Evolutionary conservation across 2,329 filamentous ascomycete genomes (phyloP).

Genomic region (Fusarium praegraminearum): DNA sequence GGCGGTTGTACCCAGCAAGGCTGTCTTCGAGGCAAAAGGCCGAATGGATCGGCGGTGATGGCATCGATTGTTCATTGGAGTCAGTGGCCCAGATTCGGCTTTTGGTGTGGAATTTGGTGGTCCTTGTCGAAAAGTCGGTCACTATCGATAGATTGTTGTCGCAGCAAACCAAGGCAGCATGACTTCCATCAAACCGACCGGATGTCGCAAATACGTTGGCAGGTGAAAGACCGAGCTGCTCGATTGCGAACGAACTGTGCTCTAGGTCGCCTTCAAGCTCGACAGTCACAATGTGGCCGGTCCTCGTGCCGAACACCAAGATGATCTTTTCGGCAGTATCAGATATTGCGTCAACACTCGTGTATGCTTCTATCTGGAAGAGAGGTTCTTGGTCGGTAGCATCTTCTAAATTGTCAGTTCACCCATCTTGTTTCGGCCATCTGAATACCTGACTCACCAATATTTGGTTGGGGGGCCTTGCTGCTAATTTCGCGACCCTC

Average conservation of each 20-base stretch:
- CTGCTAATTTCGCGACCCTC: slow-evolving; percentile 42
- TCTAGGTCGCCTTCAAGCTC: slow-evolving; percentile 39
- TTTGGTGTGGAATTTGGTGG: slow-evolving; percentile 55
- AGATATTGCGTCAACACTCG: slow-evolving; percentile 57
- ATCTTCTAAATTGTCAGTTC: slow-evolving; percentile 22
- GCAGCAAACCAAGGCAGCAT: slow-evolving; percentile 60
- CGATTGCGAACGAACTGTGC: slow-evolving; percentile 46
- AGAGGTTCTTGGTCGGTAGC: neutral
- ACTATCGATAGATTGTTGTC: slow-evolving; percentile 61
- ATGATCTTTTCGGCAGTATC: slow-evolving; percentile 46
- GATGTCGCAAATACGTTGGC: slow-evolving; percentile 51
- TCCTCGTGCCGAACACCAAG: slow-evolving; percentile 63
- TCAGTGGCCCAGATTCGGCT: slow-evolving; percentile 66
- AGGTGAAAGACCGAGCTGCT: slow-evolving; percentile 55
- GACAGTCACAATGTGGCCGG: slow-evolving; percentile 63
- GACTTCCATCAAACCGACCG: slow-evolving; percentile 39
- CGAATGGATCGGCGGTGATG: slow-evolving; percentile 62
- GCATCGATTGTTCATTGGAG: slow-evolving; percentile 58
- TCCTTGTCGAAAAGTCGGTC: slow-evolving; percentile 51
- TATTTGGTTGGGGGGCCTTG: slow-evolving; percentile 17
- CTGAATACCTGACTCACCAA: slow-evolving; percentile 25
- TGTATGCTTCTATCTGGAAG: slow-evolving; percentile 57
- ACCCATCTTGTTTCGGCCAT: neutral
- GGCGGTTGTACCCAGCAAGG: slow-evolving; percentile 54
- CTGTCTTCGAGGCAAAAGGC: slow-evolving; percentile 58